These are phyloP conservation scores for Nannochloropsis oceanica DNA, from an alignment of 108 stramenopile species.

Conservation along the genomic window DNA sequence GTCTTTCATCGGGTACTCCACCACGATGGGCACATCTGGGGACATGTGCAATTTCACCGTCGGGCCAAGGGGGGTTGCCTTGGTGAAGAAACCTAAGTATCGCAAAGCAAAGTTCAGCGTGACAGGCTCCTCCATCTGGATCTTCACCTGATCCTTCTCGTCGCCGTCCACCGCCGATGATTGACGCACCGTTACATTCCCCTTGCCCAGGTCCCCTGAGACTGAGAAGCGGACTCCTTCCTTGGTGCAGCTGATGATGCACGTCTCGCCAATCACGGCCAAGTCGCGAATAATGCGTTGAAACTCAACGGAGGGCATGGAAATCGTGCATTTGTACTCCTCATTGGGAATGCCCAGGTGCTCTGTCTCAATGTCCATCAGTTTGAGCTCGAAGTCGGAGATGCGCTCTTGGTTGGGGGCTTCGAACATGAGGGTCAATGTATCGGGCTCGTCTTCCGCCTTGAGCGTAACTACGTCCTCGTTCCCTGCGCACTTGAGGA, in stretches of 20 bases:
- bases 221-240: slow-evolving; percentile 87
- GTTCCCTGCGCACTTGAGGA: slow-evolving; percentile 92
- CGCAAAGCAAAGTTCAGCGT: slow-evolving; percentile 93
- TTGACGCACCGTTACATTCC: slow-evolving; percentile 76
- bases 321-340: slow-evolving; percentile 90
- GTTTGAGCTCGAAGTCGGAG: slow-evolving; percentile 95
- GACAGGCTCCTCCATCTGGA: slow-evolving; percentile 95
- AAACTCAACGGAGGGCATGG: slow-evolving; percentile 87
- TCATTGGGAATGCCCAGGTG: slow-evolving; percentile 96
- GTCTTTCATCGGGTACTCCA: slow-evolving; percentile 91
- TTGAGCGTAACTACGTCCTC: slow-evolving; percentile 88
- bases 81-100: slow-evolving; percentile 93
- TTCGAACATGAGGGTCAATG: slow-evolving; percentile 84
- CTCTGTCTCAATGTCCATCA: slow-evolving; percentile 97
- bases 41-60: slow-evolving; percentile 79
- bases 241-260: slow-evolving; percentile 80
- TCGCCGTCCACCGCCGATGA: slow-evolving; percentile 75
- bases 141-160: slow-evolving; percentile 61
- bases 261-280: slow-evolving; percentile 89
- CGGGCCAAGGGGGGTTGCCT: slow-evolving; percentile 74
- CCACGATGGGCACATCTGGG: slow-evolving; percentile 87
- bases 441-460: slow-evolving; percentile 81
- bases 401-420: slow-evolving; percentile 44
- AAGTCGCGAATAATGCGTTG: slow-evolving; percentile 93
- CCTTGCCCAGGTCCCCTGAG: slow-evolving; percentile 79